Conservation (phyloP, 2,329 filamentous ascomycete species). For the Aureobasidium subglaciale region DNA sequence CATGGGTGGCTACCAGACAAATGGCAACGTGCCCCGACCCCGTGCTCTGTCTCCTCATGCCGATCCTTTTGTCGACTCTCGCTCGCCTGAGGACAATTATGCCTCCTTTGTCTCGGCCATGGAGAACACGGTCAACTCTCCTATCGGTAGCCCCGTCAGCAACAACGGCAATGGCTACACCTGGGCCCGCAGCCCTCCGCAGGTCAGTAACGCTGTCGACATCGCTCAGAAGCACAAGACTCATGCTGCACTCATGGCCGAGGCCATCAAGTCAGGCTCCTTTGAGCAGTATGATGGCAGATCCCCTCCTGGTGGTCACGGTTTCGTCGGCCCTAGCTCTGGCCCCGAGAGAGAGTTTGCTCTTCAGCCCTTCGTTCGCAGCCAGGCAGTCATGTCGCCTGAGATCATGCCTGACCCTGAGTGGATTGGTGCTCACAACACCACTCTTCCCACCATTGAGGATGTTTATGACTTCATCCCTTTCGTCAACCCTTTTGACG, state of each 20-base stretch:
- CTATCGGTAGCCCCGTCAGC: not conserved
- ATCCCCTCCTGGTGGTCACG: not conserved
- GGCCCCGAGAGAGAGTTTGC: not conserved
- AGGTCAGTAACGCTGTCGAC: not conserved
- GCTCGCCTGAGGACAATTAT: not conserved
- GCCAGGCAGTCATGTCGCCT: not conserved
- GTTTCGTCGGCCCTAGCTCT: not conserved
- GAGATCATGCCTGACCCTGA: conserved; percentile 13
- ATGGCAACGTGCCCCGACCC: not conserved
- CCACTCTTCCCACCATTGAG: conserved; percentile 20
- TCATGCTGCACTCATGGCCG: conserved; percentile 3
- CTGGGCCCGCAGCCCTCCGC: not conserved
- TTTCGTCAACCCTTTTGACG: conserved; percentile 21
- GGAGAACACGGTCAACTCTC: no score
- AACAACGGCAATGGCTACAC: not conserved
- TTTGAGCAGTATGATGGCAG: not conserved
- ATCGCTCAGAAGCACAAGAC: not conserved
- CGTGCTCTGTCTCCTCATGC: not conserved
- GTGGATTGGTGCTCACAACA: not conserved
- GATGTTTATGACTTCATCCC: conserved; percentile 25
- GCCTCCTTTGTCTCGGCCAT: no score
- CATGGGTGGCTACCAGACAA: not conserved
- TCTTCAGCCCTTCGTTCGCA: not conserved
- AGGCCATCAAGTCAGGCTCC: not conserved
- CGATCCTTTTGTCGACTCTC: not conserved